A percentile compares a stretch with the other conserved stretches of the same genome.
phyloP scores from a whole-genome alignment of 225 moss, liverwort and hornwort genomes.

The Asterella californica region DNA sequence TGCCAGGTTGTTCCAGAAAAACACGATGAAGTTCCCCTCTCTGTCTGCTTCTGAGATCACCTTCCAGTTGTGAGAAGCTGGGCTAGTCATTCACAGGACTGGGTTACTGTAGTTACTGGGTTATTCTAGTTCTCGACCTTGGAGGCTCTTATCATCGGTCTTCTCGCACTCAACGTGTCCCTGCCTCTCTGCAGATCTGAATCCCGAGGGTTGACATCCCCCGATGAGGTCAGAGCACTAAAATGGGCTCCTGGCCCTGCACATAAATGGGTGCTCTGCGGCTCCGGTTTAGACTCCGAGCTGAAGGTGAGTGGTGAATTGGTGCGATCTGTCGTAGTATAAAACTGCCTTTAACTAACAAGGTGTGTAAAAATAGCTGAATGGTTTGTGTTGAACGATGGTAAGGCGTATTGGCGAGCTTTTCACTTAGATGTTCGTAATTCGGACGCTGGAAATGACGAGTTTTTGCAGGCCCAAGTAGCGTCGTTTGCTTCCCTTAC shows the following conservation, averaged over 20 bases:
- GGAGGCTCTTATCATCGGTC: not conserved
- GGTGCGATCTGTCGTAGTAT: too few relatives aligned
- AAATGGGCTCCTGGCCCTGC: constrained; percentile 41
- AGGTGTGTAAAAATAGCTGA: not conserved
- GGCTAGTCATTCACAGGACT: not conserved
- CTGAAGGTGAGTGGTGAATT: constrained; percentile 33
- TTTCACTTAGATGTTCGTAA: not conserved
- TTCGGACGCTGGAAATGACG: not conserved
- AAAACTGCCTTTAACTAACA: too few relatives aligned
- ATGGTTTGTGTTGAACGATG: not conserved
- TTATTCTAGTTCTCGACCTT: not conserved
- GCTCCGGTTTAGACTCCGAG: constrained; percentile 39
- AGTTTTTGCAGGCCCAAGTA: constrained; percentile 33
- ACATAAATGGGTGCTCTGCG: constrained; percentile 50
- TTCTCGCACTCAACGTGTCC: not conserved
- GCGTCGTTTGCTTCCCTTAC: constrained; percentile 35
- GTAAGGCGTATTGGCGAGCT: not conserved
- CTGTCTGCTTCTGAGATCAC: too few relatives aligned
- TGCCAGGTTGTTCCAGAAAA: not conserved
- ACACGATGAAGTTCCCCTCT: too few relatives aligned
- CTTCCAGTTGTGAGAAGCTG: not conserved
- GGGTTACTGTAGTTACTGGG: not conserved
- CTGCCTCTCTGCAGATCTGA: not conserved
- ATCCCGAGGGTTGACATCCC: too few relatives aligned
- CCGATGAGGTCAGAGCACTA: not conserved